These are phyloP conservation scores for Lentinula boryana DNA, from an alignment of 768 basidiomycete genomes.

Conservation along the genomic window DNA sequence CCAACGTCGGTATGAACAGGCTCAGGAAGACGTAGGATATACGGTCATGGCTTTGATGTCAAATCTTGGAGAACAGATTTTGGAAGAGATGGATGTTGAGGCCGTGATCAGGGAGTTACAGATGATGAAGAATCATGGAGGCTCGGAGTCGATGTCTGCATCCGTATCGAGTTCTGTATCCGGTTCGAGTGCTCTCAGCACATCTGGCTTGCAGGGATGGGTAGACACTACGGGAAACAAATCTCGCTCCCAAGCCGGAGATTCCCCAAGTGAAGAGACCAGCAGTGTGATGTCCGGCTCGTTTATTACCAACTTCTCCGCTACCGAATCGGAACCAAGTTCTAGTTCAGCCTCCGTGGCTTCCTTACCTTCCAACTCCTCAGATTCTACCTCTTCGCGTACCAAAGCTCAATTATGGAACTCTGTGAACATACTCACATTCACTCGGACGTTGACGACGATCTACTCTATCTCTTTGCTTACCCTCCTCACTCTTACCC, in stretches of 20 bases:
- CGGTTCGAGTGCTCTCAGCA: neutral
- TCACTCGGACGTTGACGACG: constrained; percentile 83
- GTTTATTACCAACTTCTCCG: constrained; percentile 1
- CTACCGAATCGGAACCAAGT: constrained; percentile 1
- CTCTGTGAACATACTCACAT: constrained; percentile 84
- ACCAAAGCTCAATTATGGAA: constrained; percentile 88
- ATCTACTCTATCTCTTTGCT: constrained; percentile 84
- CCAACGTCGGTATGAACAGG: constrained; percentile 66
- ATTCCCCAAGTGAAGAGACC: neutral
- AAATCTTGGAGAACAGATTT: constrained; percentile 56
- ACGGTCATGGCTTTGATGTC: constrained; percentile 68
- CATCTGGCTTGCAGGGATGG: constrained; percentile 11
- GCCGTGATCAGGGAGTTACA: constrained; percentile 50
- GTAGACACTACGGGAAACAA: constrained; percentile 3
- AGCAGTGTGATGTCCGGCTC: constrained; percentile 5
- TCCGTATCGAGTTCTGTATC: neutral
- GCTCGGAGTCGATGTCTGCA: constrained; percentile 1
- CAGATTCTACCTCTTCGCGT: constrained; percentile 16
- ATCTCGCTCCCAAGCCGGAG: neutral
- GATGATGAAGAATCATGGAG: constrained; percentile 14
- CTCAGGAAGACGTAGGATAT: constrained; percentile 71
- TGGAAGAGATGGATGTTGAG: constrained; percentile 77
- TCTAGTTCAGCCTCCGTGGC: constrained; percentile 6
- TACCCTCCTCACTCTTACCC: constrained; percentile 78
- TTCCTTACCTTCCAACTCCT: constrained; percentile 2